A percentile compares a stretch with the other conserved stretches of the same genome.
Conservation (phyloP, 2,329 filamentous ascomycete species). For the Venturia aucupariae region DNA sequence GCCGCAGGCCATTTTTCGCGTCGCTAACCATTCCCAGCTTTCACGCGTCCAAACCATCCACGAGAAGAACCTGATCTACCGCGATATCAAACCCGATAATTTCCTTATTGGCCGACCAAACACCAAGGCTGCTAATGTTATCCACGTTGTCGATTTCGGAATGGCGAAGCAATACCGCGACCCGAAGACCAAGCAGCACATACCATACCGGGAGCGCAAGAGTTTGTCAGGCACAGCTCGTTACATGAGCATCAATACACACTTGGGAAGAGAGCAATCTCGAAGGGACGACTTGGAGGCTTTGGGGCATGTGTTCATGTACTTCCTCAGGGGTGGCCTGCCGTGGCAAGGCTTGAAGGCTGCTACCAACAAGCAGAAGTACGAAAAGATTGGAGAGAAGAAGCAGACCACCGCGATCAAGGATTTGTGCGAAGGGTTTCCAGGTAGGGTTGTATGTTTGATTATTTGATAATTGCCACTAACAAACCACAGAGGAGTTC, state of each 20-base stretch:
- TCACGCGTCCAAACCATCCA: conserved; percentile 91
- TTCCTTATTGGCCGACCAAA: conserved; percentile 90
- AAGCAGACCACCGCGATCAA: conserved; percentile 97
- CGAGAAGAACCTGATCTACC: conserved; percentile 98
- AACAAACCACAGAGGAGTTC: conserved; percentile 63
- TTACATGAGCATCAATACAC: conserved; percentile 99
- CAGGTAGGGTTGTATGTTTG: conserved; percentile 44
- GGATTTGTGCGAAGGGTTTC: conserved; percentile 92
- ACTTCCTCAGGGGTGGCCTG: conserved; percentile 56
- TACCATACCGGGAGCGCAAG: conserved; percentile 94
- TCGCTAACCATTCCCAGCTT: conserved; percentile 42
- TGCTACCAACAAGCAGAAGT: conserved; percentile 85
- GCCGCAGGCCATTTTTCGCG: neutral
- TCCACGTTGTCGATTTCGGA: conserved; percentile 97
- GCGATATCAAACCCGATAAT: conserved; percentile 99
- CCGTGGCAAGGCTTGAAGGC: conserved; percentile 62
- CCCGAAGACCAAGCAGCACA: conserved; percentile 98
- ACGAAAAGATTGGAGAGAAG: conserved; percentile 99
- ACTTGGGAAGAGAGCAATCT: conserved; percentile 91
- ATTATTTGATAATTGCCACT: conserved; percentile 3
- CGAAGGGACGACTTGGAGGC: conserved; percentile 93
- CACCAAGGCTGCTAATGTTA: conserved; percentile 93
- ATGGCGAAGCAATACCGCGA: conserved; percentile 99
- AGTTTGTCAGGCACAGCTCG: conserved; percentile 91
- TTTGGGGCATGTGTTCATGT: conserved; percentile 60